Evolutionary conservation across 495 filamentous ascomycete species (phyloP), one percentile per base, ranked within the genome.

Genomic region (Glonium stellatum): DNA sequence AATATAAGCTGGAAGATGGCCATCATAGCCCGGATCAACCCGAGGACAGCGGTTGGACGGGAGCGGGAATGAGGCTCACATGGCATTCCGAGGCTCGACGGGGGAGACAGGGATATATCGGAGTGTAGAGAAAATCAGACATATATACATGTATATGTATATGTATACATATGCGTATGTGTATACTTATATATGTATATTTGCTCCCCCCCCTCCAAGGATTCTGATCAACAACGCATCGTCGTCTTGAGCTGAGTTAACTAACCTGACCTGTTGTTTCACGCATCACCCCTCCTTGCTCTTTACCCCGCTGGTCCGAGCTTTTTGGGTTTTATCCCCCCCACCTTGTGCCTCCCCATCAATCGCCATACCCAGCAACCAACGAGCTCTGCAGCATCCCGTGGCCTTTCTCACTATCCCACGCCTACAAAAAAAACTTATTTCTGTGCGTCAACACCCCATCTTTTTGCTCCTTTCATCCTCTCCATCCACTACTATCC

Each of bases 401-500:
- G 27, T 31, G 27, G 27, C 27, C 27, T 31, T n/a, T n/a, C 27
- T 31, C 27, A 31, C 27, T 31, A 31, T 31, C 27, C 27, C 27
- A 31, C 27, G 27, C 27, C 2, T 31, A 31, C 27, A 31, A 31
- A 61, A 31, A 31, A 61, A 31, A 39, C n/a, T 23, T 37, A 41
- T 37, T 57, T 12, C 27, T 18, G 21, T 15, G 21, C 19, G 8
- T 23, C 55, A 47, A 55, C 18, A 15, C 13, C 13, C 39, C 39
- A 4, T 44, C 18, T 18, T 44, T 44, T 18, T 44, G 13, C 39
- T 44, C 57, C 27, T 48, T 54, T 27, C 18, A 35, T 41, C 12
- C 31, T 21, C n/a, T 23, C 50, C n/a, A 54, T 54, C 15, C 35
- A 46, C 55, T 42, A n/a, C n/a, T 1, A 36, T 51, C 42, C n/a